Evolutionary conservation across 1,284 basidiomycete genomes (phyloP).

Genomic region (Pseudozyma pruni): DNA sequence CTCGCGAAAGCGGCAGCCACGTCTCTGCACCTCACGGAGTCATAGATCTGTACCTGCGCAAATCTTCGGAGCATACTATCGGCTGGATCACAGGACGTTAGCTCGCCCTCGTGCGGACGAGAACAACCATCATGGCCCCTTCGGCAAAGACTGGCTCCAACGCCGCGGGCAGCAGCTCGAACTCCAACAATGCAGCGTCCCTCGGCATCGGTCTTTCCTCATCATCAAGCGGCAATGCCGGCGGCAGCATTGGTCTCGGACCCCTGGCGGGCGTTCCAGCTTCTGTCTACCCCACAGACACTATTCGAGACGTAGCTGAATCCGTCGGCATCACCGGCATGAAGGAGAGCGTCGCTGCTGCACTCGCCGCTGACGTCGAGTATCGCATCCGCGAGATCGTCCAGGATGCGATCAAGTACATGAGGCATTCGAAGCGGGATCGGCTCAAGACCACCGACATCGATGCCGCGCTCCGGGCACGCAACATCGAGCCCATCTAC

Average conservation of each 20-base stretch:
- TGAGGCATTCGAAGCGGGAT: constrained; percentile 89
- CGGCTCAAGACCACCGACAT: constrained; percentile 89
- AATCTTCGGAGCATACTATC: too few species aligned
- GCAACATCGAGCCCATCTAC: constrained; percentile 81
- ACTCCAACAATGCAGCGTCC: constrained; percentile 21
- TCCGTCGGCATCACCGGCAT: constrained; percentile 83
- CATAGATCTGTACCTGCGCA: too few species aligned
- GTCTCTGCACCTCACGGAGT: too few species aligned
- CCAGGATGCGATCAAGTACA: constrained; percentile 96
- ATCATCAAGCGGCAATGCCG: constrained; percentile 22
- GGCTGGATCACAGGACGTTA: too few species aligned
- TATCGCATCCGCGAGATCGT: constrained; percentile 93
- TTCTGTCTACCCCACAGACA: constrained; percentile 64
- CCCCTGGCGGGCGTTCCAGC: constrained; percentile 36
- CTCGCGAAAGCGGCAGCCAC: too few species aligned
- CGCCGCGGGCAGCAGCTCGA: constrained; percentile 26
- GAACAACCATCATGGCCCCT: constrained; percentile 27
- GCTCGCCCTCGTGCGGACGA: neutral
- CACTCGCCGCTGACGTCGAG: constrained; percentile 94
- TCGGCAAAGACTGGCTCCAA: constrained; percentile 28
- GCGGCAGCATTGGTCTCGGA: constrained; percentile 38
- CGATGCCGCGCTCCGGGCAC: constrained; percentile 88
- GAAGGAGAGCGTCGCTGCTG: constrained; percentile 81
- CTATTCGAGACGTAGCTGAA: constrained; percentile 81
- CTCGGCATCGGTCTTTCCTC: constrained; percentile 40